These are phyloP conservation scores for Colletotrichum gigasporum DNA, from an alignment of 2,329 filamentous ascomycete genomes.

Conservation along the genomic window DNA sequence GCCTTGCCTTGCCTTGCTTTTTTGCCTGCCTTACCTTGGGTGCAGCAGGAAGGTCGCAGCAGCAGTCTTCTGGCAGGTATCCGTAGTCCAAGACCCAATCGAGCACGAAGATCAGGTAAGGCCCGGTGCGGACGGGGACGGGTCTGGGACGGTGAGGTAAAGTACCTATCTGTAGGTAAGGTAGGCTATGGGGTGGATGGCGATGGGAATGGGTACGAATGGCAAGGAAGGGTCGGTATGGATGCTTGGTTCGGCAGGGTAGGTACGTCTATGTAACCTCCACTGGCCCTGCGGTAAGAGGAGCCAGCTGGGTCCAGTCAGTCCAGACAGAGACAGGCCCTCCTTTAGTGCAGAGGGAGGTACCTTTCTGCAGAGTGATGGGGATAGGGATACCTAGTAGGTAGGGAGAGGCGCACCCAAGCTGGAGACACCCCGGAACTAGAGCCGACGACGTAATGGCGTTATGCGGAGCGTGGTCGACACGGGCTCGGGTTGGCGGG, in stretches of 20 bases:
- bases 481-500: neutral
- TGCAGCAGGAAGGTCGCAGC: conserved; percentile 13
- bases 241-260: no score
- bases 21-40: neutral
- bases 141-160: neutral
- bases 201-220: no score
- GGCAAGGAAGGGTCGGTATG: no score
- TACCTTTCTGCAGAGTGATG: no score
- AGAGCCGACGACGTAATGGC: conserved; percentile 30
- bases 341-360: no score
- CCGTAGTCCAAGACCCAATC: conserved; percentile 8
- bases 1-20: neutral
- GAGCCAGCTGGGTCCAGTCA: no score
- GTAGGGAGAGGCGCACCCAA: neutral
- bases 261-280: no score
- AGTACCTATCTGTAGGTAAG: neutral
- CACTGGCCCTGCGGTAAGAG: no score
- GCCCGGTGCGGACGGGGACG: neutral
- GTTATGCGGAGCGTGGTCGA: conserved; percentile 12
- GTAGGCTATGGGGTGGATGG: neutral
- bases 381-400: neutral
- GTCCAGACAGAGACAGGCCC: no score
- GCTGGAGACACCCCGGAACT: conserved; percentile 2
- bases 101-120: neutral
- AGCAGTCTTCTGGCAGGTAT: neutral